These are phyloP conservation scores for Talaromyces amestolkiae DNA, from an alignment of 2,329 filamentous ascomycete species.

Conservation along the genomic window DNA sequence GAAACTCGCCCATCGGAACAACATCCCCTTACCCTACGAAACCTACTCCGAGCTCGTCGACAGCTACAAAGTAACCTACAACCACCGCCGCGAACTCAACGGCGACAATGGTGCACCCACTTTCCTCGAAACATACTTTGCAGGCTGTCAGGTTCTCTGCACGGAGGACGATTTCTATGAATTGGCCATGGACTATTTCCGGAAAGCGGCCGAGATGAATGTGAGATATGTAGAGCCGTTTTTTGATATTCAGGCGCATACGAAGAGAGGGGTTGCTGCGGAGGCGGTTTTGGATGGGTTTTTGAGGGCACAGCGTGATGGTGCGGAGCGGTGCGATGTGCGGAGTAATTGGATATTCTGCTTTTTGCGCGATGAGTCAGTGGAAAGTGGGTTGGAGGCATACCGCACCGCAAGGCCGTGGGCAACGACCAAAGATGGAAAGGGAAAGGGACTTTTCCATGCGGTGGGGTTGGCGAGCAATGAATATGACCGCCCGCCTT, in stretches of 20 bases:
- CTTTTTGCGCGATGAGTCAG: constrained; percentile 43
- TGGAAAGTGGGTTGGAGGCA: constrained; percentile 39
- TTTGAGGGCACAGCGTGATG: constrained; percentile 33
- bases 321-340: constrained; percentile 28
- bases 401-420: constrained; percentile 42
- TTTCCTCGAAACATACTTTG: constrained; percentile 32
- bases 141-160: constrained; percentile 27
- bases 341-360: constrained; percentile 43
- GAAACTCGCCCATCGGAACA: constrained; percentile 43
- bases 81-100: constrained; percentile 39
- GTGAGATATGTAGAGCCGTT: constrained; percentile 44
- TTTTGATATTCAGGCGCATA: constrained; percentile 47
- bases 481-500: constrained; percentile 47
- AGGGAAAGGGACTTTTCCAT: constrained; percentile 42
- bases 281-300: constrained; percentile 38
- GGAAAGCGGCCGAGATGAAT: constrained; percentile 34
- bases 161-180: constrained; percentile 42
- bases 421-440: constrained; percentile 19
- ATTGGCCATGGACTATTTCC: constrained; percentile 42
- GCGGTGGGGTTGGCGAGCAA: constrained; percentile 51
- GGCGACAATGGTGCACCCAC: constrained; percentile 31
- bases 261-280: constrained; percentile 35
- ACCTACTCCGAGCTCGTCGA: constrained; percentile 34
- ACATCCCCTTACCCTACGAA: constrained; percentile 30
- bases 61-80: constrained; percentile 37